A percentile compares a stretch with the other conserved stretches of the same genome.
Evolutionary conservation across 1,284 basidiomycete species (phyloP).

Genomic region (Wallemia hederae): DNA sequence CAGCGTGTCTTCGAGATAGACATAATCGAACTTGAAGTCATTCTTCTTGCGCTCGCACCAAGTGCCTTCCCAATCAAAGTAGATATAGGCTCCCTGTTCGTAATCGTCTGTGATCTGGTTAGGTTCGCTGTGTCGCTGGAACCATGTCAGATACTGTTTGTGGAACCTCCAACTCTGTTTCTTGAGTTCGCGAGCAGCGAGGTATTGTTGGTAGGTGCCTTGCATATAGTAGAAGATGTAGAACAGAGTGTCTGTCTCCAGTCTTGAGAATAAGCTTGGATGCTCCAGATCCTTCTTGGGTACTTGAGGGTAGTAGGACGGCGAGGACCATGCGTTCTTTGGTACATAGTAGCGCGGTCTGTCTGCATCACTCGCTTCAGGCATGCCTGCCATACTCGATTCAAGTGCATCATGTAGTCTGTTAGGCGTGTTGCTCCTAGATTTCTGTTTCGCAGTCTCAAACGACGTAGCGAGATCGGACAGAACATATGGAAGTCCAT

Average conservation of each 20-base stretch:
- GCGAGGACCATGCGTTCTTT: slow-evolving; percentile 65
- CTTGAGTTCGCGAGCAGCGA: slow-evolving; percentile 90
- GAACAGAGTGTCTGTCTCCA: slow-evolving; percentile 92
- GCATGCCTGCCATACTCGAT: slow-evolving; percentile 21
- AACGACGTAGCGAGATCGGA: slow-evolving; percentile 84
- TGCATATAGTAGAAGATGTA: slow-evolving; percentile 71
- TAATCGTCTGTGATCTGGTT: slow-evolving; percentile 98
- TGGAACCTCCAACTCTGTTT: slow-evolving; percentile 98
- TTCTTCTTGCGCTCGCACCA: slow-evolving; percentile 97
- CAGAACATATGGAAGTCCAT: slow-evolving; percentile 24
- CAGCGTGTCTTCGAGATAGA: neutral
- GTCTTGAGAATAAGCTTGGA: slow-evolving; percentile 57
- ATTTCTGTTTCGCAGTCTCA: slow-evolving; percentile 83
- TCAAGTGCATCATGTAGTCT: neutral
- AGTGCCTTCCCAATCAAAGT: slow-evolving; percentile 89
- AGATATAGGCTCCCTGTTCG: slow-evolving; percentile 59
- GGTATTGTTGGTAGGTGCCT: slow-evolving; percentile 23
- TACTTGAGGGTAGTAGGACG: slow-evolving; percentile 81
- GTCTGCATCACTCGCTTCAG: slow-evolving; percentile 77
- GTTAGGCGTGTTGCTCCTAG: slow-evolving; percentile 20
- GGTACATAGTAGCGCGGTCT: slow-evolving; percentile 93
- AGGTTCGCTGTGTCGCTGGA: slow-evolving; percentile 96
- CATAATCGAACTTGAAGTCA: slow-evolving; percentile 60
- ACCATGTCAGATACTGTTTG: slow-evolving; percentile 98
- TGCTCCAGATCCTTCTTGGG: slow-evolving; percentile 57